phyloP scores from a whole-genome alignment of 2,329 filamentous ascomycete genomes.

The Penicillium sp. region DNA sequence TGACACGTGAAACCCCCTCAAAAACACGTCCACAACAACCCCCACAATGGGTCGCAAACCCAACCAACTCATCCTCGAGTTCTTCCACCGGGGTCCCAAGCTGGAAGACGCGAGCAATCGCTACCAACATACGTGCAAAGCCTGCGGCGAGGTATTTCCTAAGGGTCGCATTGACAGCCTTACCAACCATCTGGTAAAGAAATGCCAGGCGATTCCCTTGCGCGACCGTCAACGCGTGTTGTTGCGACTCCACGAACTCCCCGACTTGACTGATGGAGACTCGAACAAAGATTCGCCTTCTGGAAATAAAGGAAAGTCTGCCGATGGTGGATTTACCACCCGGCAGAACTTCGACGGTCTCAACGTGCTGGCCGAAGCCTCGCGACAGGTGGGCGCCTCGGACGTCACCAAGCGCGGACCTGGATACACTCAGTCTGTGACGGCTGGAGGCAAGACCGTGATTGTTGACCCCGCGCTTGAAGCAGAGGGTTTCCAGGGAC shows the following conservation, averaged over 20 bases:
- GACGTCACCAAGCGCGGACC: constrained; percentile 46
- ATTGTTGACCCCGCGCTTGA: constrained; percentile 46
- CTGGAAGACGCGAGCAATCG: constrained; percentile 86
- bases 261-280: constrained; percentile 49
- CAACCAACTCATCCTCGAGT: constrained; percentile 80
- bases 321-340: constrained; percentile 45
- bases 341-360: constrained; percentile 72
- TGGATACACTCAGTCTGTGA: constrained; percentile 41
- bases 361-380: constrained; percentile 84
- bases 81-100: constrained; percentile 83
- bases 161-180: constrained; percentile 85
- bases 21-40: background rate
- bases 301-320: constrained; percentile 36
- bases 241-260: constrained; percentile 68
- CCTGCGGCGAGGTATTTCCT: constrained; percentile 83
- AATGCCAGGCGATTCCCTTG: constrained; percentile 75
- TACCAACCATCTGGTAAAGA: constrained; percentile 77
- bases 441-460: constrained; percentile 42
- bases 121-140: constrained; percentile 86
- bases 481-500: constrained; percentile 39
- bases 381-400: constrained; percentile 66
- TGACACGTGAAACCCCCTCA: constrained; percentile 4
- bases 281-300: constrained; percentile 40
- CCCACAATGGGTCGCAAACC: constrained; percentile 74
- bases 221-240: constrained; percentile 73